These are phyloP conservation scores for Boletus sensibilis DNA, from an alignment of 768 basidiomycete genomes.

Conservation along the genomic window DNA sequence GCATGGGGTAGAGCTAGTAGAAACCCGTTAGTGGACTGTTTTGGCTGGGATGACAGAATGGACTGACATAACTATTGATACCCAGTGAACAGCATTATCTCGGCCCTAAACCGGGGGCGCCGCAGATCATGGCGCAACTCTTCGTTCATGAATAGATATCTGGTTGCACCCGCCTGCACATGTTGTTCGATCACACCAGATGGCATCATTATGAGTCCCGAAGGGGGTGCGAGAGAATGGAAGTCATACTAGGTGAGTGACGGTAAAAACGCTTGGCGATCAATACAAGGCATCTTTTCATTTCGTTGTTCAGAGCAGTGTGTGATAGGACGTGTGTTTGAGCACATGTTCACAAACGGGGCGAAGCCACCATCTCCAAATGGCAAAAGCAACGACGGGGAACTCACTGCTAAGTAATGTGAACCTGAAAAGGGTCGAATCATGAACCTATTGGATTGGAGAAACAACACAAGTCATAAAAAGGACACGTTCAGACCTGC, in stretches of 20 bases:
- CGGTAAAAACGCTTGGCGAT: constrained; percentile 16
- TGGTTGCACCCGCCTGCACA: constrained; percentile 10
- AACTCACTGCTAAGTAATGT: constrained; percentile 14
- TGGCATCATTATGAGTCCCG: constrained; percentile 19
- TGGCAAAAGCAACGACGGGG: constrained; percentile 22
- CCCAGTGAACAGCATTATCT: constrained; percentile 16
- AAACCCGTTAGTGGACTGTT: neutral
- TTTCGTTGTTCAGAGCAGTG: constrained; percentile 10
- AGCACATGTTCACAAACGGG: constrained; percentile 13
- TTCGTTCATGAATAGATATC: constrained; percentile 11
- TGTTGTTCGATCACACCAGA: constrained; percentile 22
- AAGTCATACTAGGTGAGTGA: constrained; percentile 15
- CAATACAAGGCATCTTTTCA: constrained; percentile 28
- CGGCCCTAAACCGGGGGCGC: constrained; percentile 9
- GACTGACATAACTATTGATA: constrained; percentile 10
- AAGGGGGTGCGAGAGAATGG: constrained; percentile 25
- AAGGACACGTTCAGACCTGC: neutral
- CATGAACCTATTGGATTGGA: neutral
- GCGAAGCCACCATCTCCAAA: constrained; percentile 13
- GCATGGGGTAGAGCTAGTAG: constrained; percentile 1
- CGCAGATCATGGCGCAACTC: constrained; percentile 18
- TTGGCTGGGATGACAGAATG: constrained; percentile 4
- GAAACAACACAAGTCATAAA: neutral
- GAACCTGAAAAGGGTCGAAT: constrained; percentile 6
- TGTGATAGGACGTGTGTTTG: constrained; percentile 21